phyloP scores from a whole-genome alignment of 116 monocot genomes.

The Trichopus zeylanicus region DNA sequence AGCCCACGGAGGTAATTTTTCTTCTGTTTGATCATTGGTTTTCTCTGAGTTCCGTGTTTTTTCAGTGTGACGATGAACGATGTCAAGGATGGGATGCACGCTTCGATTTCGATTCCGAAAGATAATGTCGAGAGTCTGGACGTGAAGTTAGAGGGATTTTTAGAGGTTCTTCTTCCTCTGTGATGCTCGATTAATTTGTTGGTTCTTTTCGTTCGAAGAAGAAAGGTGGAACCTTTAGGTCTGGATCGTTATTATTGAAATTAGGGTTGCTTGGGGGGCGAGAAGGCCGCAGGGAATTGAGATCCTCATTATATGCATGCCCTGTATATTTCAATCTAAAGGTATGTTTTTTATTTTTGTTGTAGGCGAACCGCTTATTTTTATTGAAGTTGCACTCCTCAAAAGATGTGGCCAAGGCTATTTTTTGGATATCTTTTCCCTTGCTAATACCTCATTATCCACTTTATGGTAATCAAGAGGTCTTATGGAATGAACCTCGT shows the following conservation, averaged over 20 bases:
- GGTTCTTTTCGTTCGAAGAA: neutral
- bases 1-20: neutral
- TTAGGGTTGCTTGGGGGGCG: constrained; percentile 29
- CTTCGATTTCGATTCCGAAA: constrained; percentile 31
- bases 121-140: constrained; percentile 32
- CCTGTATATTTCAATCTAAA: too few species aligned
- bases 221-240: neutral
- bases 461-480: too few species aligned
- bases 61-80: constrained; percentile 18
- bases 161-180: too few species aligned
- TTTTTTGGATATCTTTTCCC: too few species aligned
- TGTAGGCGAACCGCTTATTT: constrained; percentile 84
- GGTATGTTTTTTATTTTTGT: too few species aligned
- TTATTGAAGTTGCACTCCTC: constrained; percentile 91
- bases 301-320: too few species aligned
- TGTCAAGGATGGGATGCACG: constrained; percentile 51
- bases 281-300: constrained; percentile 33
- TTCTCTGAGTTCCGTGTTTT: neutral
- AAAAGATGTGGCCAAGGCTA: constrained; percentile 59
- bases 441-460: too few species aligned
- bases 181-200: neutral
- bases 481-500: too few species aligned
- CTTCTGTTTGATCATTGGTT: neutral
- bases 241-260: neutral
- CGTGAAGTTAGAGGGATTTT: constrained; percentile 33